Base-by-base conservation (phyloP, 2,329 filamentous ascomycete species). In the Tolypocladium nubicola region DNA sequence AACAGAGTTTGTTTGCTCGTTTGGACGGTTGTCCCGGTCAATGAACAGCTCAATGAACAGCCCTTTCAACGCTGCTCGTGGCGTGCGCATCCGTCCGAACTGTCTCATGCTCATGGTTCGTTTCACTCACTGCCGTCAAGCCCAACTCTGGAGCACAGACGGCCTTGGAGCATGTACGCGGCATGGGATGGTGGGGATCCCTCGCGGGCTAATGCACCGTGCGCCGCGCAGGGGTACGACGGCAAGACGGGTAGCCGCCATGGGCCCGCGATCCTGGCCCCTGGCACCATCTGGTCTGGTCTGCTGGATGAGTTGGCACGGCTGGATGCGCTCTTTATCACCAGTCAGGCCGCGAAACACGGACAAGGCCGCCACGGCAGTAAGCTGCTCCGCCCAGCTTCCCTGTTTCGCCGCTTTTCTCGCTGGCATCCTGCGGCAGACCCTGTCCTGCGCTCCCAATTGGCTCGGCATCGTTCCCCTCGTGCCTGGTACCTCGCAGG, bases 401-500 rank as follows among this genome's bases (percentile, higher is more conserved):
- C 40, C 3, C 19, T 47, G 6, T 47, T 47, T 26, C 26, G 11
- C 16, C 26, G 38, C 4, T 14, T 40, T 8, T 19, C 26, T 49
- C 16, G 47, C 47, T 33, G 26, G 26, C 47, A n/a, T 11, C 30
- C 45, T 16, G 26, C 23, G 14, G 23, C 43, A 47, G 43, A 21
- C 43, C 43, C 9, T 13, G 9, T 33, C 16, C 26, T 11, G 55
- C 16, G 47, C 52, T 54, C 52, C 60, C 57, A 8, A 73, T 73
- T 74, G 72, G 73, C 52, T 62, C 56, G 59, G 45, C 56, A 38
- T 56, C 61, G 26, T 57, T 52, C 63, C 63, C 61, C 59, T 62
- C 55, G 70, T 70, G 63, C 69, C 71, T 70, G 71, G 73, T 75
- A 70, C 73, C 73, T 75, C 71, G 68, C 71, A 71, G 66, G 58